Percentiles rank a stretch among this genome's conserved stretches.
Evolutionary conservation across 148 eudicot species (phyloP).

Genomic region (Limonium bicolor): DNA sequence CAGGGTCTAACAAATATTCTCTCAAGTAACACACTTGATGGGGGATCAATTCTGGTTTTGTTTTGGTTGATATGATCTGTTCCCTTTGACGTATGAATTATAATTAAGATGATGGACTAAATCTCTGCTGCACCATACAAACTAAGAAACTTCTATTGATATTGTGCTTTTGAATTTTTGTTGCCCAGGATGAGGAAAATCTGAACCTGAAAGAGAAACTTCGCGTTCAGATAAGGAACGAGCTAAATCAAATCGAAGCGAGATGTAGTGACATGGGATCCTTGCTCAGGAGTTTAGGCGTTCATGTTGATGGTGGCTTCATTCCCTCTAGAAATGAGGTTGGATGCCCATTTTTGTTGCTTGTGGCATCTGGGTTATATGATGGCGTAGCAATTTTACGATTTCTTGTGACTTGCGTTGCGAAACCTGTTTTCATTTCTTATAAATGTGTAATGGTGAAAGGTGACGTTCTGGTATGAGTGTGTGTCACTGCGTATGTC

Average conservation of each 20-base stretch:
- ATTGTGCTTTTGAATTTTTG: neutral
- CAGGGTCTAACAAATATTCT: neutral
- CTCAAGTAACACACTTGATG: neutral
- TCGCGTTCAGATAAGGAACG: slow-evolving; percentile 41
- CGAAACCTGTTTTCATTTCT: neutral
- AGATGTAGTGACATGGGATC: slow-evolving; percentile 47
- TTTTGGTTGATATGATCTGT: neutral
- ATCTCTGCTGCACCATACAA: neutral
- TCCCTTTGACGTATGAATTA: no score
- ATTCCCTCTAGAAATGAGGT: slow-evolving; percentile 48
- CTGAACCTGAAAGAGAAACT: slow-evolving; percentile 50
- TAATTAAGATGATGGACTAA: neutral
- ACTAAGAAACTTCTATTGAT: neutral
- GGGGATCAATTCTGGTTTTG: neutral
- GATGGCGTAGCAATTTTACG: neutral
- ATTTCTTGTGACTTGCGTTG: neutral
- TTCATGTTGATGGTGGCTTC: slow-evolving; percentile 23
- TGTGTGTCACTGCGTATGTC: neutral
- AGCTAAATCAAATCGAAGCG: slow-evolving; percentile 35
- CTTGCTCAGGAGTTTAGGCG: slow-evolving; percentile 47
- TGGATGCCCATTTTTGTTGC: neutral
- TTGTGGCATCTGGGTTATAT: neutral
- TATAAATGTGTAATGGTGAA: neutral
- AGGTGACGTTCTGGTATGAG: neutral
- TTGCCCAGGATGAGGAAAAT: slow-evolving; percentile 55